These are phyloP conservation scores for Platanus orientalis DNA, from an alignment of 164 flowering plant genomes.

Conservation along the genomic window DNA sequence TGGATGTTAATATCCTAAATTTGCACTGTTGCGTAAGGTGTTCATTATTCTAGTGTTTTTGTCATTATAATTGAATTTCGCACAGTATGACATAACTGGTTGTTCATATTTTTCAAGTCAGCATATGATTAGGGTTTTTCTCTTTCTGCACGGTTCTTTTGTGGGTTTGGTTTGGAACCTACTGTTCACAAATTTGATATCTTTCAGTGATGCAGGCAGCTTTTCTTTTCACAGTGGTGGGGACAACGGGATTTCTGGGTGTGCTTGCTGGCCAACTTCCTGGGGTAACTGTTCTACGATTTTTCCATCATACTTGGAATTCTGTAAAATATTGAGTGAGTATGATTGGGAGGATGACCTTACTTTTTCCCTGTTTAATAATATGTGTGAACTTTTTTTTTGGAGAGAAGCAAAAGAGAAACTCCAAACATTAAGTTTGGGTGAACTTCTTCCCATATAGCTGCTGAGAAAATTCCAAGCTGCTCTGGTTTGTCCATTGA, in stretches of 20 bases:
- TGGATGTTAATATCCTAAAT: too few species aligned
- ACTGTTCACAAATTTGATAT: conserved; percentile 36
- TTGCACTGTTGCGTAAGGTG: too few species aligned
- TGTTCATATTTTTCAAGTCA: background rate
- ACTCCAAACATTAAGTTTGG: too few species aligned
- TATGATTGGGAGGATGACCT: background rate
- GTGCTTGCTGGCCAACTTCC: conserved; percentile 95
- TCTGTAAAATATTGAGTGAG: background rate
- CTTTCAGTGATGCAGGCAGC: conserved; percentile 88
- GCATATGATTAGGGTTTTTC: background rate
- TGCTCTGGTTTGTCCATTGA: too few species aligned
- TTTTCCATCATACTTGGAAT: background rate
- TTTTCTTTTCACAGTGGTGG: conserved; percentile 95
- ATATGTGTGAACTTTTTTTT: background rate
- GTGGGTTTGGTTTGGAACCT: background rate
- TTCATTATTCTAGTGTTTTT: too few species aligned
- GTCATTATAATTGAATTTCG: too few species aligned
- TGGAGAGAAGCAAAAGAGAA: too few species aligned
- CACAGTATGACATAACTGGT: too few species aligned
- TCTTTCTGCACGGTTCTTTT: background rate
- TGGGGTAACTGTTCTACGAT: conserved; percentile 51
- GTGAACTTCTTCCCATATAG: too few species aligned
- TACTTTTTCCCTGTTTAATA: background rate
- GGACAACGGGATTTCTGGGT: conserved; percentile 77
- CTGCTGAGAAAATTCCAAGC: too few species aligned